Percentiles rank a stretch among this genome's conserved stretches.
Evolutionary conservation across 1,284 basidiomycete genomes (phyloP).

Genomic region (Cryptococcus sp.): DNA sequence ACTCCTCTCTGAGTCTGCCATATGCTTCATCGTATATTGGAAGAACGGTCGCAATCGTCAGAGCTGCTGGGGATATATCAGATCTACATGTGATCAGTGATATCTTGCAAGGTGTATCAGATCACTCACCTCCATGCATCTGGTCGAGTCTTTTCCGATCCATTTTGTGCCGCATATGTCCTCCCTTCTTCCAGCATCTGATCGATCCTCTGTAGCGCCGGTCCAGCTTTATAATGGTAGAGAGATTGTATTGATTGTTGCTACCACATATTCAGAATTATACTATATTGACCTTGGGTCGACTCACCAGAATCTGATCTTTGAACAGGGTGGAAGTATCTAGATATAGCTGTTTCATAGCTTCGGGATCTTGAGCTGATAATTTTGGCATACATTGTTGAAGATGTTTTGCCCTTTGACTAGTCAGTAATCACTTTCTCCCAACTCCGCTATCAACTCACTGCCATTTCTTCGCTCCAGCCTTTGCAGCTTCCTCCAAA

Average conservation of each 20-base stretch:
- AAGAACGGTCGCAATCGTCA: constrained; percentile 34
- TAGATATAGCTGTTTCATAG: constrained; percentile 20
- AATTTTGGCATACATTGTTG: constrained; percentile 24
- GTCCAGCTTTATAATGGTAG: constrained; percentile 31
- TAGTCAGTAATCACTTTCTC: neutral
- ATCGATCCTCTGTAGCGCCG: constrained; percentile 28
- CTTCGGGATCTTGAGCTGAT: constrained; percentile 15
- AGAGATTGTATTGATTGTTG: constrained; percentile 18
- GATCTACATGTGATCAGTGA: constrained; percentile 16
- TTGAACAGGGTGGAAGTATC: neutral
- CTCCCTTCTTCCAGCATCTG: constrained; percentile 33
- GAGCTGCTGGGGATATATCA: constrained; percentile 33
- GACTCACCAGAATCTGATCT: constrained; percentile 18
- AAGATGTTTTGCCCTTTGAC: constrained; percentile 13
- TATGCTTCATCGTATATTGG: constrained; percentile 42
- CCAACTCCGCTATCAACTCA: constrained; percentile 16
- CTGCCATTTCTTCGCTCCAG: constrained; percentile 41
- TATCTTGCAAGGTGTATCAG: neutral
- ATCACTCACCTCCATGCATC: constrained; percentile 42
- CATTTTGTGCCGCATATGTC: constrained; percentile 10
- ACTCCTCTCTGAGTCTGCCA: constrained; percentile 33
- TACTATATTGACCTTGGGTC: neutral
- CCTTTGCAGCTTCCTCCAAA: constrained; percentile 36
- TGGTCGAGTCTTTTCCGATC: constrained; percentile 8
- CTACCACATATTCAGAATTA: neutral